A percentile compares a stretch with the other conserved stretches of the same genome.
Evolutionary conservation across 345 rosid species (phyloP).

Genomic region (Lagerstroemia speciosa): DNA sequence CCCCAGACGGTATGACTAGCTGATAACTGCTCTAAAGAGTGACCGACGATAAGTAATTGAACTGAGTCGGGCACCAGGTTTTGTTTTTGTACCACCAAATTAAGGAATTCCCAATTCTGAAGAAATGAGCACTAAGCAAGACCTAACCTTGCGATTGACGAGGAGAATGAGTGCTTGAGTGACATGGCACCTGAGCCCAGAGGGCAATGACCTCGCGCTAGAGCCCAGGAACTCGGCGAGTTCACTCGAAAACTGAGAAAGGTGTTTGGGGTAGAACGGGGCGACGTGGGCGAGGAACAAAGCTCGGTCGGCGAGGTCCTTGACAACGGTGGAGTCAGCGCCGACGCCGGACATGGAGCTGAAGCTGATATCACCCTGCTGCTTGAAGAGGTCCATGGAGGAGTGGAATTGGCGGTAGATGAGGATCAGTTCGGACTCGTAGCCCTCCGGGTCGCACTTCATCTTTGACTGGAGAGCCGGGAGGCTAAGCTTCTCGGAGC

Average conservation of each 20-base stretch:
- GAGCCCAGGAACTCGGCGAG: constrained; percentile 64
- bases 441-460: constrained; percentile 85
- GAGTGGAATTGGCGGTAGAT: constrained; percentile 72
- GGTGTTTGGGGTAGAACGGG: constrained; percentile 65
- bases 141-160: constrained; percentile 50
- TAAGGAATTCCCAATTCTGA: background rate
- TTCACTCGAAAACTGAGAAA: constrained; percentile 50
- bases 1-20: background rate
- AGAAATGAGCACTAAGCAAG: background rate
- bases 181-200: constrained; percentile 66
- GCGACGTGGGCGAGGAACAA: constrained; percentile 76
- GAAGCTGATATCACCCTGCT: constrained; percentile 70
- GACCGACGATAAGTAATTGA: background rate
- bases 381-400: constrained; percentile 70
- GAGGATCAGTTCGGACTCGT: constrained; percentile 55
- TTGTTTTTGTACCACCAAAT: background rate
- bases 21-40: background rate
- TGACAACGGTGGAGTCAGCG: constrained; percentile 55
- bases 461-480: constrained; percentile 67
- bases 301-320: constrained; percentile 73
- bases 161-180: constrained; percentile 74
- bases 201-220: constrained; percentile 55
- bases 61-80: background rate
- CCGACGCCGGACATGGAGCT: constrained; percentile 54
- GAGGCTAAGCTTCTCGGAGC: constrained; percentile 67